Evolutionary conservation across 2,329 filamentous ascomycete genomes (phyloP), one percentile per base, ranked within the genome.

Genomic region (Nannizziopsis arthrosporioides): DNA sequence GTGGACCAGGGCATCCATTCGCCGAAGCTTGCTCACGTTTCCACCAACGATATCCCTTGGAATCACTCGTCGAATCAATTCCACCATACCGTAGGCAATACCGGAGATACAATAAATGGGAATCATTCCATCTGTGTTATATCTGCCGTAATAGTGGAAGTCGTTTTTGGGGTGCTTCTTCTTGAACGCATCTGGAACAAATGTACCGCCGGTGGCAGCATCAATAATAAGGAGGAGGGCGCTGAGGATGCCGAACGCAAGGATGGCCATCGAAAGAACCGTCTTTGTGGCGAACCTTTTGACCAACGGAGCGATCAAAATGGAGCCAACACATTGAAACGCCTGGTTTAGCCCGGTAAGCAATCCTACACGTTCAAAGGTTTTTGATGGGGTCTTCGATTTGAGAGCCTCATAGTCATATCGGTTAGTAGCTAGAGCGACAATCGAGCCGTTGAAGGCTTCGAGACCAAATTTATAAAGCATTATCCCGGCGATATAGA

Each of bases 161-260:
- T 42, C 44, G 17, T 48, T 38, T 17, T 48, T 42, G 36, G 45
- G 30, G 18, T 48, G 45, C 18, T 48, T 42, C 18, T 48, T 42
- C 15, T 34, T 22, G 32, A 41, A 47, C 3, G 2, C 17, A 5
- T 12, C 37, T 22, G 22, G 44, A 22, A 19, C 30, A 17, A 34
- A 47, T 15, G 27, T 34, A 34, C 38, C 45, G 17, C 45, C 45
- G 4, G 45, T 48, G 17, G 38, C 38, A 9, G 38, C 38, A 34
- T 47, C 37, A 35, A 42, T 41, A 27, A 47, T 47, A 2, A 47
- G 38, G n/a, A 47, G 44, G 5, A 47, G 30, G 2, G 44, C 36
- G 31, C 36, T 42, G 5, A 47, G 37, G 7, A 47, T 14, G 7
- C 44, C 22, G 14, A 42, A 47, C 1, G 36, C 11, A n/a, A 47